A percentile compares a stretch with the other conserved stretches of the same genome.
Evolutionary conservation across 2,329 filamentous ascomycete genomes (phyloP).

Genomic region (Aspergillus vadensis): DNA sequence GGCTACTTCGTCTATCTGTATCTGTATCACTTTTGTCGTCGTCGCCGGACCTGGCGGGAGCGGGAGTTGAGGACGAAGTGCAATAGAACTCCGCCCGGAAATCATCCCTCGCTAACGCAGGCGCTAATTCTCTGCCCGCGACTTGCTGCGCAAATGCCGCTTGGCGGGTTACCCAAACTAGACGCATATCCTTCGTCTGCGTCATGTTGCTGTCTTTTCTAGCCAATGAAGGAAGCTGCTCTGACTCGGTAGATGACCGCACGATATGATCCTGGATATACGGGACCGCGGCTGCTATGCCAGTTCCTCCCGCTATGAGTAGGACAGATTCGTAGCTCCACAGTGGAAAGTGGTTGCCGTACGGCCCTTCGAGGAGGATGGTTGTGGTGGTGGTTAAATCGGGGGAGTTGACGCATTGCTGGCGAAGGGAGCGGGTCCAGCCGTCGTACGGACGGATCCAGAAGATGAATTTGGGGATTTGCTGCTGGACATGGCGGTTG

Average conservation of each 20-base stretch:
- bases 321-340: slow-evolving; percentile 54
- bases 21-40: not conserved
- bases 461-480: slow-evolving; percentile 46
- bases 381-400: slow-evolving; percentile 29
- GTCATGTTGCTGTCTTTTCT: slow-evolving; percentile 10
- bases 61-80: slow-evolving; percentile 19
- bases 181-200: slow-evolving; percentile 30
- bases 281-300: slow-evolving; percentile 50
- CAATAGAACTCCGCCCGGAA: slow-evolving; percentile 35
- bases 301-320: slow-evolving; percentile 47
- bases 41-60: not conserved
- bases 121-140: slow-evolving; percentile 28
- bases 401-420: slow-evolving; percentile 35
- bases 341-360: slow-evolving; percentile 48
- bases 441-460: slow-evolving; percentile 55
- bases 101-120: slow-evolving; percentile 30
- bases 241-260: slow-evolving; percentile 15
- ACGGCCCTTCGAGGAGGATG: slow-evolving; percentile 55
- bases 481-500: no score
- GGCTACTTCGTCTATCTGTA: not conserved
- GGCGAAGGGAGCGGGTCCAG: slow-evolving; percentile 52
- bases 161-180: slow-evolving; percentile 40
- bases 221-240: not conserved
- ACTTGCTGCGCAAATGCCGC: slow-evolving; percentile 34
- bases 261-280: slow-evolving; percentile 40